Evolutionary conservation across 768 basidiomycete genomes (phyloP).

Genomic region (Arthromyces matolae): DNA sequence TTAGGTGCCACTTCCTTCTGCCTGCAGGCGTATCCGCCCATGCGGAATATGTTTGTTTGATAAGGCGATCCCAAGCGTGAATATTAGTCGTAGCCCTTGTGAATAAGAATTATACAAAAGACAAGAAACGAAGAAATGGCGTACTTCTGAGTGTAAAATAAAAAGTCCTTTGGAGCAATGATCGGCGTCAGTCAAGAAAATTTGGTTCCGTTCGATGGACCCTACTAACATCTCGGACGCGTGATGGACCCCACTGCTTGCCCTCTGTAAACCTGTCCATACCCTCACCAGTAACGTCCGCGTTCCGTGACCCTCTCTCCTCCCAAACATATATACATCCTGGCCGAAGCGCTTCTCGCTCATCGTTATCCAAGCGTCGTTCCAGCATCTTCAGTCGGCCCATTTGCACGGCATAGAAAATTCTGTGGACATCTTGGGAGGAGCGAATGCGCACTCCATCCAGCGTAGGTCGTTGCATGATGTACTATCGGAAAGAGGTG

Average conservation of each 20-base stretch:
- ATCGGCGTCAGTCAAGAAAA: slow-evolving; percentile 11
- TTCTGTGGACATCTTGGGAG: slow-evolving; percentile 73
- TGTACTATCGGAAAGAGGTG: neutral
- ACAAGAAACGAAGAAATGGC: slow-evolving; percentile 32
- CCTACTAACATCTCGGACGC: slow-evolving; percentile 78
- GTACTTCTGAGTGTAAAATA: slow-evolving; percentile 82
- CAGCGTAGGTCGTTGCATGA: slow-evolving; percentile 67
- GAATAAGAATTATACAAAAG: neutral
- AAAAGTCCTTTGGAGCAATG: slow-evolving; percentile 61
- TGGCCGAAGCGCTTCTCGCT: slow-evolving; percentile 53
- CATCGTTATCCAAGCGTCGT: slow-evolving; percentile 73
- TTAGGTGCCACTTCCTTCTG: slow-evolving; percentile 78
- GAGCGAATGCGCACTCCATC: slow-evolving; percentile 71
- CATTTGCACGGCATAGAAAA: slow-evolving; percentile 68
- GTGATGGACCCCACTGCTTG: slow-evolving; percentile 76
- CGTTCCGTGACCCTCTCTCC: slow-evolving; percentile 61
- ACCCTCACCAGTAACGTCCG: slow-evolving; percentile 72
- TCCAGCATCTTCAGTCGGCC: slow-evolving; percentile 69
- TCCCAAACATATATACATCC: slow-evolving; percentile 69
- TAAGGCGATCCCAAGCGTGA: slow-evolving; percentile 60
- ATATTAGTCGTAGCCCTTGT: slow-evolving; percentile 33
- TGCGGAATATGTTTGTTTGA: slow-evolving; percentile 84
- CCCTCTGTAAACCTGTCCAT: slow-evolving; percentile 88
- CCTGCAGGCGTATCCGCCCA: slow-evolving; percentile 66
- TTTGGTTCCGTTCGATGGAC: slow-evolving; percentile 22